Evolutionary conservation across 2,329 filamentous ascomycete genomes (phyloP), one percentile per base, ranked within the genome.

Genomic region (Metarhizium anisopliae): DNA sequence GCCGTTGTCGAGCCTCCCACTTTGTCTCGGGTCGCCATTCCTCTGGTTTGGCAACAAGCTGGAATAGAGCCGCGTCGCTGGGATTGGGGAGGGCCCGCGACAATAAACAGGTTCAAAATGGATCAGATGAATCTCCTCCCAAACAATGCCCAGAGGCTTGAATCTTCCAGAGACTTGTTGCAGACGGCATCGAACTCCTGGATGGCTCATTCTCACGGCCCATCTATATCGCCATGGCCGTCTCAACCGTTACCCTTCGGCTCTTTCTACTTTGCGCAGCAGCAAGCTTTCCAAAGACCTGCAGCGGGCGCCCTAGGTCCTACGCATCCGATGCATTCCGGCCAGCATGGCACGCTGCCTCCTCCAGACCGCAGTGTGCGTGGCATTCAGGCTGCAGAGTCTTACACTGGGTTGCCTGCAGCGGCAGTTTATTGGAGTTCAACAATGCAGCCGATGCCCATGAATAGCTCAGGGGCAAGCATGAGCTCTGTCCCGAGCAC

Each of bases 111-210:
- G 53, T 42, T 38, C 54, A 55, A 57, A 50, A 67, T 67, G 66
- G 65, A 67, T 59, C 63, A 60, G 16, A 63, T 64, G 59, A 63
- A 67, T 38, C 64, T 62, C 54, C 55, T 64, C 42, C 51, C 63
- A 50, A 59, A 62, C 54, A 59, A 61, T 45, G 58, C 62, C 47
- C 56, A 59, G 45, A 61, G 63, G 50, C 50, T 60, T 43, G 52
- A 54, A n/a, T 54, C 62, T 18, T 63, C 64, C 52, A 65, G 65
- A 52, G 66, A 66, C 45, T 61, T 66, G 18, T 61, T 67, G 42
- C 66, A 68, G 53, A 58, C 62, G 35, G 59, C 63, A 38, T 59
- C 64, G 20, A 60, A 54, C 50, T 55, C 60, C 42, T 70, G 67
- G 67, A 55, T 57, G 50, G 53, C 59, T 51, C 61, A 61, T 51